Base-by-base conservation (phyloP, 495 filamentous ascomycete genomes). In the Friedmanniomyces simplex region DNA sequence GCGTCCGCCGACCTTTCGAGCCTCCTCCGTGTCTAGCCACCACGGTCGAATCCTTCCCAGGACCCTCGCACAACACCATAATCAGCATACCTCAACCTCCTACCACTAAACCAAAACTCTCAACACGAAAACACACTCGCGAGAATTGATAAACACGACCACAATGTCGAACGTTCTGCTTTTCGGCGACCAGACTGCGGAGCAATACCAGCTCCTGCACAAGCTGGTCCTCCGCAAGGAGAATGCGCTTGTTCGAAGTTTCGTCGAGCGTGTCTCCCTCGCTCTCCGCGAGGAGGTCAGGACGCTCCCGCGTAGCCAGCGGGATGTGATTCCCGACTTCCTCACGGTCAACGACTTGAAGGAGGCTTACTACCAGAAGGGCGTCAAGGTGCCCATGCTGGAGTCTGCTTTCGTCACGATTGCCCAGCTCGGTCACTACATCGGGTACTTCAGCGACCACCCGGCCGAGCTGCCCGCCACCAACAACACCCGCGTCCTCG, bases 141-240 rank as follows among this genome's bases (percentile, higher is more conserved):
- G n/a, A n/a, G n/a, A n/a, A n/a, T n/a, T n/a, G n/a, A n/a, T 45
- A 21, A 49, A 2, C 46, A 36, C 20, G 5, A 37, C 22, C 25
- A 45, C 43, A 37, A 71, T 71, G 69, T 54, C 61, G 56, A 71
- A 72, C 54, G 59, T 66, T 42, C 63, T 70, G 47, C 60, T 73
- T 45, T 89, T 90, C 68, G 88, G 87, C 73, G 87, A 93, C 69
- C 86, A 89, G 74, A 88, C 86, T 26, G 76, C 82, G 62, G 82
- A 87, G 66, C 83, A 84, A 52, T 81, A 84, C 61, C 74, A 76
- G 47, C 82, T 86, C 51, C 73, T 91, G 50, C 76, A 60, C 77
- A 74, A 74, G 76, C 74, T 86, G 69, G 63, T 83, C 66, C 76
- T 82, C 57, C 75, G 77, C 50, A 83, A 83, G 63, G 80, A 82